Base-by-base conservation (phyloP, 257 asterid genomes). In the Solanum etuberosum region DNA sequence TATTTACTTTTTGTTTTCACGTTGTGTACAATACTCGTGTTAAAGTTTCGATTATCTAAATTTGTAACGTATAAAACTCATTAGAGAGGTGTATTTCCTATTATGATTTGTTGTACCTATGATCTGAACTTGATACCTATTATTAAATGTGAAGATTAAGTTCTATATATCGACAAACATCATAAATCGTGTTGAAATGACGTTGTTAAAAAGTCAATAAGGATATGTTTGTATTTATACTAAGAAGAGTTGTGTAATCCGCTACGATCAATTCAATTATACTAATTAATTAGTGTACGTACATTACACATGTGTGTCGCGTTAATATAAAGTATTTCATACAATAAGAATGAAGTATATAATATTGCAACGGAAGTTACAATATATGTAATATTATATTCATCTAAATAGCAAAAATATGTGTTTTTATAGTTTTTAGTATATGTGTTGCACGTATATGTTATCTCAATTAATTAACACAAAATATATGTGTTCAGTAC, bases 11-110 rank as follows among this genome's bases (percentile, higher is more conserved):
- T 32, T 31, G n/a, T 70, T 68, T 54, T 54, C 21, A 27, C 15
- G 1, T 16, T 8, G 3, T 2, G 2, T 72, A 0, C 0, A 0
- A 4, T 35, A 72, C 2, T 72, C 2, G 1, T 15, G 4, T 31
- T 16, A 1, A 15, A 72, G 16, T 72, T 5, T 0, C 5, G 8
- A 18, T 21, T 32, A 71, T 71, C 5, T 18, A 1, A 5, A 32
- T 71, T 67, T 32, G 14, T 67, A 67, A 6, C 2, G 3, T 1
- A 29, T 67, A 29, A 6, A 3, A 29, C 72, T 65, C 34, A 25
- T 13, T 25, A 65, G 31, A 65, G 35, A 12, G 31, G 5, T 12
- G 11, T 15, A 68, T 68, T 3, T 68, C 11, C 23, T 18, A 21
- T 72, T 13, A 18, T 5, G n/a, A 29, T 31, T 70, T 72, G 4